These are phyloP conservation scores for Neocatenulostroma microsporum DNA, from an alignment of 2,329 filamentous ascomycete genomes.

Conservation along the genomic window DNA sequence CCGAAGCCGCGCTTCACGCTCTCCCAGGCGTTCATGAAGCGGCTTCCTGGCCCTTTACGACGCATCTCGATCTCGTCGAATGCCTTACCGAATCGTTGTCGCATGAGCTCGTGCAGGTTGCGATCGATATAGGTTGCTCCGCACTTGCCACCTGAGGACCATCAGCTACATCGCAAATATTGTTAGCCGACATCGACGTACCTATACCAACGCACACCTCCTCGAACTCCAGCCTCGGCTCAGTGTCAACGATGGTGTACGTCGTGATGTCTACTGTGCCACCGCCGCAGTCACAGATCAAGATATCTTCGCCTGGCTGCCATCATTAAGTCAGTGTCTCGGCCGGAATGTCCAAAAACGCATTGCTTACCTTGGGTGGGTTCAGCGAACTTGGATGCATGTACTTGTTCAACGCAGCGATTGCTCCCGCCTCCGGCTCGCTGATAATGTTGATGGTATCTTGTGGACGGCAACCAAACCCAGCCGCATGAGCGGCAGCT, in stretches of 20 bases:
- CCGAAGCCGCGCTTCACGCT: conserved; percentile 9
- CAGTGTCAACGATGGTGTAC: conserved; percentile 8
- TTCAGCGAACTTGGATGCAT: conserved; percentile 8
- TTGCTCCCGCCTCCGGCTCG: conserved; percentile 21
- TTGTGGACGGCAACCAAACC: conserved; percentile 14
- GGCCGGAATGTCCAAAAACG: too few relatives aligned
- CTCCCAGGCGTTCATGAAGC: conserved; percentile 13
- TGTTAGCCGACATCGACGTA: too few relatives aligned
- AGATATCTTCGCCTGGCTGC: conserved; percentile 9
- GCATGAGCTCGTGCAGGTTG: conserved; percentile 12
- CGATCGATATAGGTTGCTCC: conserved; percentile 13
- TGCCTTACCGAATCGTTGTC: conserved; percentile 9
- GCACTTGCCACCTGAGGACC: conserved; percentile 9
- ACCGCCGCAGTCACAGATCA: conserved; percentile 14
- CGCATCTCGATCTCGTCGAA: conserved; percentile 8
- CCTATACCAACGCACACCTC: conserved; percentile 11
- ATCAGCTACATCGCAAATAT: too few relatives aligned
- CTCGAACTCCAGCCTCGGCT: conserved; percentile 10
- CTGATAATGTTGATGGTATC: conserved; percentile 21
- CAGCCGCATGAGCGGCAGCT: conserved; percentile 13
- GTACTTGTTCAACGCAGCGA: conserved; percentile 10
- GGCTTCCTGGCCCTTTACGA: conserved; percentile 9
- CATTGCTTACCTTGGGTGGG: conserved; percentile 2
- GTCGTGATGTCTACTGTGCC: conserved; percentile 14
- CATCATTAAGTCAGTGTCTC: not conserved